These are phyloP conservation scores for Plasmodium knowlesi DNA, from an alignment of 169 alveolate species.

Conservation along the genomic window DNA sequence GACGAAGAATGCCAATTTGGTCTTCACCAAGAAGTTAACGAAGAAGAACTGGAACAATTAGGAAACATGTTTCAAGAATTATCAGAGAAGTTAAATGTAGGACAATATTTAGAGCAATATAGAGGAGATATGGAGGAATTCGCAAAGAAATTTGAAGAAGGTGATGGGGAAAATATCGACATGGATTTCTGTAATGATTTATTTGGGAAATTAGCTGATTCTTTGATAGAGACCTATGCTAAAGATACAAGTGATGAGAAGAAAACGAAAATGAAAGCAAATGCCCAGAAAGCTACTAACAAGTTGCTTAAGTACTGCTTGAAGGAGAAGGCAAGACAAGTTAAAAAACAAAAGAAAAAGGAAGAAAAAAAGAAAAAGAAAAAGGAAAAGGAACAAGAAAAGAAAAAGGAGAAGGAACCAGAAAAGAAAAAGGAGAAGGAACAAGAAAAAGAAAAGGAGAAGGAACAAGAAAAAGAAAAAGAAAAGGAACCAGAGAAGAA, in stretches of 20 bases:
- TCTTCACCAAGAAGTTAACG: not conserved
- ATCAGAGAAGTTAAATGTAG: constrained; percentile 8
- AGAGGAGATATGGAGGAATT: not conserved
- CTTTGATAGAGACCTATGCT: constrained; percentile 13
- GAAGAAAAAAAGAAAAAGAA: not conserved
- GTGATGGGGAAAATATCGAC: not conserved
- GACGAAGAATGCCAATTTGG: not conserved
- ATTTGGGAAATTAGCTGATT: not conserved
- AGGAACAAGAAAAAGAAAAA: not conserved
- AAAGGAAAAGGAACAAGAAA: not conserved
- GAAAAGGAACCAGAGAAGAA: not conserved
- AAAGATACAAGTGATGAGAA: not conserved
- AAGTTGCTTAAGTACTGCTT: constrained; percentile 2
- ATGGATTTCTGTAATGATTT: not conserved
- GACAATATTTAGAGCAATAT: not conserved
- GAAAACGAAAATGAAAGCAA: not conserved
- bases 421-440: not conserved
- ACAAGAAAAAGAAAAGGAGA: not conserved
- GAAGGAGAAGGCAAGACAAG: not conserved
- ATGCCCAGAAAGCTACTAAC: constrained; percentile 8
- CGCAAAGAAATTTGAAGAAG: constrained; percentile 3
- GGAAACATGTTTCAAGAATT: constrained; percentile 3
- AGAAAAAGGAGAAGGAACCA: not conserved
- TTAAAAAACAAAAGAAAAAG: not conserved
- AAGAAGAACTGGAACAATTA: not conserved